phyloP scores from a whole-genome alignment of 352 stramenopile species.

The Phytopythium cucurbitacearum region DNA sequence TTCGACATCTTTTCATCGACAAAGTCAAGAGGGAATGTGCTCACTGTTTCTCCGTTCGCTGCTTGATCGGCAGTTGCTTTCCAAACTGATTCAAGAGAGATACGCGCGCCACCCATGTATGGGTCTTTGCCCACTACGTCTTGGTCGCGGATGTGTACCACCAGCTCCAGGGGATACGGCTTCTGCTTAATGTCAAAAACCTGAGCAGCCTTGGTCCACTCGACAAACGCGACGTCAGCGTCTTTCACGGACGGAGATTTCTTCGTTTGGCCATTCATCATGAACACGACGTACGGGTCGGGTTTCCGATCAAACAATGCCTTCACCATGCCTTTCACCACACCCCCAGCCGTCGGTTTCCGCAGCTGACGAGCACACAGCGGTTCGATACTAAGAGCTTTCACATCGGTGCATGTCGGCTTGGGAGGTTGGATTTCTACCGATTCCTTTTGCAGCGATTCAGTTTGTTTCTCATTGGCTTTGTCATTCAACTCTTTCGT shows the following conservation, averaged over 20 bases:
- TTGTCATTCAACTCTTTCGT: no score
- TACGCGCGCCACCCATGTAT: slow-evolving; percentile 35
- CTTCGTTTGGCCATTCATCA: slow-evolving; percentile 19
- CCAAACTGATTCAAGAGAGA: slow-evolving; percentile 29
- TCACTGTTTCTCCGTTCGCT: slow-evolving; percentile 15
- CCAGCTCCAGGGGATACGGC: slow-evolving; percentile 21
- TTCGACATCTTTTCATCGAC: slow-evolving; percentile 35
- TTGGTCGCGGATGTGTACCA: slow-evolving; percentile 37
- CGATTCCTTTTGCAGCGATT: no score
- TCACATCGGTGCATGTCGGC: slow-evolving; percentile 15
- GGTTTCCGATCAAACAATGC: slow-evolving; percentile 35
- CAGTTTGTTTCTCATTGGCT: no score
- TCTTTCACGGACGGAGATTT: slow-evolving; percentile 30
- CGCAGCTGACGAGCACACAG: slow-evolving; percentile 25
- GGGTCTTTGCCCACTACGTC: slow-evolving; percentile 30
- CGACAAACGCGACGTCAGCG: slow-evolving; percentile 37
- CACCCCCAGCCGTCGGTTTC: slow-evolving; percentile 12
- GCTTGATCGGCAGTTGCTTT: neutral
- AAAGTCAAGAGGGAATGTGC: slow-evolving; percentile 26
- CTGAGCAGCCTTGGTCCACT: slow-evolving; percentile 42
- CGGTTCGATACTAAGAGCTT: slow-evolving; percentile 30
- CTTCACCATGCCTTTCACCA: slow-evolving; percentile 29
- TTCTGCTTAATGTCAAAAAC: slow-evolving; percentile 32
- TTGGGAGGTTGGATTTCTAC: no score
- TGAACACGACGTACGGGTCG: slow-evolving; percentile 40